phyloP scores from a whole-genome alignment of 2,329 filamentous ascomycete species.

The Tolypocladium album region DNA sequence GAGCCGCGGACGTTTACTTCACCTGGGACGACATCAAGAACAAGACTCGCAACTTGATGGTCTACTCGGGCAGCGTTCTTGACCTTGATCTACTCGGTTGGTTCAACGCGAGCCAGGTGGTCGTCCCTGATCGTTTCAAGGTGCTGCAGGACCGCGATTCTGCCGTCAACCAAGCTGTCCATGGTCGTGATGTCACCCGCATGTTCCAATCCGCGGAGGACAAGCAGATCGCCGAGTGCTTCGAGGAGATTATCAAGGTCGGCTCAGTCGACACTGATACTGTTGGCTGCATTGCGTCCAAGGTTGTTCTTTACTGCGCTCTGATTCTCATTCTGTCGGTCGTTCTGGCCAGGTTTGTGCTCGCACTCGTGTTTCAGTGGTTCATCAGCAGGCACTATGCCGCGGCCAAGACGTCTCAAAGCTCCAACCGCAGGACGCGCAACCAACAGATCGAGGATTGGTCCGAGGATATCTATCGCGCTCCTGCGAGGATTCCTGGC shows the following conservation, averaged over 20 bases:
- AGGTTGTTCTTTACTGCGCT: conserved; percentile 92
- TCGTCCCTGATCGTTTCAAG: conserved; percentile 66
- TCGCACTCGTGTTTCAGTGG: conserved; percentile 92
- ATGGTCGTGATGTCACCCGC: conserved; percentile 81
- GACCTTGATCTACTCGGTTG: conserved; percentile 81
- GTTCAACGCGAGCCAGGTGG: conserved; percentile 78
- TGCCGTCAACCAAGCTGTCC: conserved; percentile 49
- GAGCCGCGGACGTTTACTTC: conserved; percentile 83
- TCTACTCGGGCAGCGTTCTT: conserved; percentile 89
- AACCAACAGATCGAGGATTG: conserved; percentile 95
- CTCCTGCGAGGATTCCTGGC: conserved; percentile 69
- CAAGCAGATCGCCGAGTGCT: conserved; percentile 74
- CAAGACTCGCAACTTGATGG: conserved; percentile 75
- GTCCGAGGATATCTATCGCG: conserved; percentile 94
- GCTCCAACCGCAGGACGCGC: conserved; percentile 69
- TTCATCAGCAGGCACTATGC: conserved; percentile 82
- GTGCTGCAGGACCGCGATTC: conserved; percentile 61
- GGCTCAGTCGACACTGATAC: conserved; percentile 93
- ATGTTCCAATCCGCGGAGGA: conserved; percentile 70
- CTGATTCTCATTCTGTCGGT: conserved; percentile 86
- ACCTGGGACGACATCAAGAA: conserved; percentile 94
- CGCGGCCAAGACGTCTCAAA: conserved; percentile 74
- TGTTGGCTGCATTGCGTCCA: conserved; percentile 92
- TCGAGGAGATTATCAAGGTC: conserved; percentile 90
- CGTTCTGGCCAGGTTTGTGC: conserved; percentile 73